Base-by-base conservation (phyloP, 2,329 filamentous ascomycete species). In the Colletotrichum tropicicola region DNA sequence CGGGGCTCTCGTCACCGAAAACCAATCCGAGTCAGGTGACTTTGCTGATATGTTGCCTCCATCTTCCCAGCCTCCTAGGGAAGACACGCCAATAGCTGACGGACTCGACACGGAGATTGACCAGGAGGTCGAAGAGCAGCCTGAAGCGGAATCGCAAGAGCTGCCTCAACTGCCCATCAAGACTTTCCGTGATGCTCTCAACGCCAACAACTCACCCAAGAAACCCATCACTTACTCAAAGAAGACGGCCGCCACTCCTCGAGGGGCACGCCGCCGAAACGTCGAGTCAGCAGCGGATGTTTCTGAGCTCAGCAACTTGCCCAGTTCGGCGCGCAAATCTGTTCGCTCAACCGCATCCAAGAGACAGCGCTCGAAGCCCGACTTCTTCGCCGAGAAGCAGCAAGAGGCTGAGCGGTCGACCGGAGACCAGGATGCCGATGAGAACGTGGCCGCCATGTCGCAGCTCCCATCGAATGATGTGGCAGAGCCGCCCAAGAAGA, bases 321-420 rank as follows among this genome's bases (percentile, higher is more conserved):
- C 47, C 53, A 44, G 70, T 54, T 17, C 63, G 2, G 63, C 59
- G 6, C 52, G 39, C n/a, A 58, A 53, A 30, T 66, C 59, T 17
- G 60, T 17, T n/a, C 74, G 77, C 25, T 74, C 80, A 32, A 78
- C 77, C 30, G 73, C 77, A 58, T 75, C 77, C 44, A 85, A 82
- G 30, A 30, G 37, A n/a, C 63, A 66, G 28, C 63, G 63, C 6
- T 53, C 80, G 49, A 86, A 86, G 70, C 80, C 81, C 9, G 82
- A 81, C 17, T 83, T 77, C 59, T 82, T 81, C 67, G 75, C 78
- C 43, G 73, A 78, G 56, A 71, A 74, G 2, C 66, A 71, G 9
- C 66, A 68, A 5, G 68, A 68, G 0, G 70, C 70, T 6, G 49
- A 58, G 13, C 43, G 61, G 19, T 66, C 70, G 25, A 63, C 67